A percentile compares a stretch with the other conserved stretches of the same genome.
These are phyloP conservation scores for Hymenoscyphus linearis DNA, from an alignment of 2,329 filamentous ascomycete genomes.

Conservation along the genomic window DNA sequence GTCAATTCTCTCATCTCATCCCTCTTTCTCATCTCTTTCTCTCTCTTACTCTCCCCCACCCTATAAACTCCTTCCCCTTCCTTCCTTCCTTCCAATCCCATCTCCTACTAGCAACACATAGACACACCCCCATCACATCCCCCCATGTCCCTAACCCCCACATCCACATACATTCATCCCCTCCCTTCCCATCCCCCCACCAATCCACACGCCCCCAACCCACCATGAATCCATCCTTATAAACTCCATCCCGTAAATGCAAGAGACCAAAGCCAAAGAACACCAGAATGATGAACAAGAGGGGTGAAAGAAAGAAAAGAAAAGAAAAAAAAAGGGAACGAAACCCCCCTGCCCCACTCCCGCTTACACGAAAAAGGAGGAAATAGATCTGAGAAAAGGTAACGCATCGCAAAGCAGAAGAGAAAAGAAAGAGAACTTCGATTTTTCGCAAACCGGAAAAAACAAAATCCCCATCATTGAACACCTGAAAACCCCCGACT, in stretches of 20 bases:
- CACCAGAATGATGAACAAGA: conserved; percentile 25
- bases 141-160: conserved; percentile 1
- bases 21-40: no score
- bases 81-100: no score
- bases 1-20: no score
- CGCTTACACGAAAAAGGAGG: conserved; percentile 7
- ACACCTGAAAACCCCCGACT: conserved; percentile 21
- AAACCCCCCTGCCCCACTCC: no score
- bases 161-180: no score
- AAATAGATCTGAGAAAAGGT: conserved; percentile 17
- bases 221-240: conserved; percentile 3
- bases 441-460: conserved; percentile 8
- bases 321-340: no score
- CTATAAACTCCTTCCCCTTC: no score
- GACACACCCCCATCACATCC: conserved; percentile 8
- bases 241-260: conserved; percentile 26
- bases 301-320: conserved; percentile 14
- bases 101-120: conserved; percentile 3
- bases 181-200: no score
- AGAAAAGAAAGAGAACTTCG: conserved; percentile 4
- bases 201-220: no score
- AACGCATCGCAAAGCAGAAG: not conserved
- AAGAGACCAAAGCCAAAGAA: conserved; percentile 24
- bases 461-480: conserved; percentile 5
- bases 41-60: no score